Evolutionary conservation across 1,284 basidiomycete genomes (phyloP).

Genomic region (Neotropicomus parvogracilis): DNA sequence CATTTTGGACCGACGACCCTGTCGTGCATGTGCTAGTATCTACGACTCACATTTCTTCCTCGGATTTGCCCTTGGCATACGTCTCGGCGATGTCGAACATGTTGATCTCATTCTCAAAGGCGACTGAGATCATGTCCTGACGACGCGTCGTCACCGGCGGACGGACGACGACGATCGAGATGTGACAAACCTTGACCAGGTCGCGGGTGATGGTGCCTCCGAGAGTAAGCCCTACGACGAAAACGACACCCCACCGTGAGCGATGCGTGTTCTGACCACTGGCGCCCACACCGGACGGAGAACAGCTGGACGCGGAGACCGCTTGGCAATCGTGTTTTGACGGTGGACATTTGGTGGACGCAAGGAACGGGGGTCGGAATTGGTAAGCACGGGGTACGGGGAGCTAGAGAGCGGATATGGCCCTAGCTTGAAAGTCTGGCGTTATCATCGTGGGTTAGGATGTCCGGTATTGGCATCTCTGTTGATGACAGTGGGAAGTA

Average conservation of each 20-base stretch:
- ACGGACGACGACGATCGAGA: background rate
- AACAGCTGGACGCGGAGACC: slow-evolving; percentile 78
- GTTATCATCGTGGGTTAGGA: too few species aligned
- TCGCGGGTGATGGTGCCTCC: slow-evolving; percentile 51
- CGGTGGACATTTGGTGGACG: slow-evolving; percentile 30
- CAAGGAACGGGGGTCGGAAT: too few species aligned
- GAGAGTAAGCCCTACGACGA: slow-evolving; percentile 39
- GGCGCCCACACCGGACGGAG: too few species aligned
- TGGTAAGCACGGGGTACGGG: too few species aligned
- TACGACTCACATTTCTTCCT: slow-evolving; percentile 39
- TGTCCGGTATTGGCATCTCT: too few species aligned
- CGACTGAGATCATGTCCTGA: slow-evolving; percentile 46
- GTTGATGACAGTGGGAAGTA: too few species aligned
- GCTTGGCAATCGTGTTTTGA: slow-evolving; percentile 48
- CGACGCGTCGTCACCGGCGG: background rate
- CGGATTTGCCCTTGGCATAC: slow-evolving; percentile 53
- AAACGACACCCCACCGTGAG: background rate
- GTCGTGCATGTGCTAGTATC: too few species aligned
- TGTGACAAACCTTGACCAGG: slow-evolving; percentile 49
- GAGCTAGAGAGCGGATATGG: too few species aligned
- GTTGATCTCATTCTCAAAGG: slow-evolving; percentile 49
- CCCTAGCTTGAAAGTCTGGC: too few species aligned
- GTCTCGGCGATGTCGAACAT: slow-evolving; percentile 64
- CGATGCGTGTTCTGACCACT: too few species aligned
- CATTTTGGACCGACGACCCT: too few species aligned